These are phyloP conservation scores for Isatis tinctoria DNA, from an alignment of 345 rosid genomes.

Conservation along the genomic window DNA sequence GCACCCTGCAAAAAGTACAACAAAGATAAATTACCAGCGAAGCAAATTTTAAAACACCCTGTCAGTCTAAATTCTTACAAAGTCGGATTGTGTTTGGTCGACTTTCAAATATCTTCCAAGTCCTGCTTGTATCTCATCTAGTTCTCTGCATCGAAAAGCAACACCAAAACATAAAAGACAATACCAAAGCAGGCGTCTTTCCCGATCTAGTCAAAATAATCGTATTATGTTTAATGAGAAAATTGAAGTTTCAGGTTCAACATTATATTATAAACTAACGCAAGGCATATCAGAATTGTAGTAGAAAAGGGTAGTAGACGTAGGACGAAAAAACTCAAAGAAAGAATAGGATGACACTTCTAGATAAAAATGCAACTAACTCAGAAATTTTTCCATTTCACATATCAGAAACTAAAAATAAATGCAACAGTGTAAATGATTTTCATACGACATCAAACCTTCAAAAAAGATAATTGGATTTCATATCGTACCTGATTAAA, in stretches of 20 bases:
- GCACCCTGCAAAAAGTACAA: slow-evolving; percentile 43
- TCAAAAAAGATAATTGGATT: neutral
- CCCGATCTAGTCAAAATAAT: neutral
- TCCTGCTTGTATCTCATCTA: slow-evolving; percentile 55
- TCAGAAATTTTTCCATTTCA: neutral
- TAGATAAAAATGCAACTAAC: neutral
- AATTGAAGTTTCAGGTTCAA: slow-evolving; percentile 3
- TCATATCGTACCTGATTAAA: slow-evolving; percentile 52
- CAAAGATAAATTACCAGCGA: slow-evolving; percentile 14
- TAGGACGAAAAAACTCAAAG: neutral
- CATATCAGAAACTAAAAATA: neutral
- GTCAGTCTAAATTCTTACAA: slow-evolving; percentile 46
- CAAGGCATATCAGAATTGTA: slow-evolving; percentile 10
- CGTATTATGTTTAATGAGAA: neutral
- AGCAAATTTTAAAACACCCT: slow-evolving; percentile 8
- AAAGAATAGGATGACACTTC: neutral
- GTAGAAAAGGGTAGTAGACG: neutral
- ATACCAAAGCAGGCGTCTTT: slow-evolving; percentile 9
- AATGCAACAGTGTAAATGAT: slow-evolving; percentile 12
- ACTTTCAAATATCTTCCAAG: slow-evolving; percentile 40
- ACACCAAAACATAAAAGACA: slow-evolving; percentile 13
- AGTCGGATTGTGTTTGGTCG: slow-evolving; percentile 38
- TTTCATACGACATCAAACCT: slow-evolving; percentile 9
- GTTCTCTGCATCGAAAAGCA: slow-evolving; percentile 53
- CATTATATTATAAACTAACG: neutral